Evolutionary conservation across 345 rosid genomes (phyloP), one percentile per base, ranked within the genome.

Genomic region (Ceriops decandra): DNA sequence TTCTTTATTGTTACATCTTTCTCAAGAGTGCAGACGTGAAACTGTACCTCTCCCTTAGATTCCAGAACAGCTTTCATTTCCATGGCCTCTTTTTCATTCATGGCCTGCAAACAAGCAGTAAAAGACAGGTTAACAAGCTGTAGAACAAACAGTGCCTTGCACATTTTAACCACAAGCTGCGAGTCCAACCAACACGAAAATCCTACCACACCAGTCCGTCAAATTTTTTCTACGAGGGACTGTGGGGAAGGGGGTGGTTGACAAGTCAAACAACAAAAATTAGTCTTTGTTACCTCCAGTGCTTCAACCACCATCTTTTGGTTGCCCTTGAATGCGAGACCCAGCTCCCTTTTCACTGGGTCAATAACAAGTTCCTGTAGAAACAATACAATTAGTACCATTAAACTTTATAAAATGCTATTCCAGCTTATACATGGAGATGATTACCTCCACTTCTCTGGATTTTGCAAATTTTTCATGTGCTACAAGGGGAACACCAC

Each of bases 41-140:
- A 91, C 24, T 89, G 90, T 68, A 76, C 83, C 79, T 89, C 98
- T 49, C 93, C 97, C 60, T 91, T 86, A 31, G 91, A 74, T 66
- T 91, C 97, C 74, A 93, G 63, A 33, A 80, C 22, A 35, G 88
- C 82, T 68, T 88, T 93, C 97, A 93, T 86, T 74, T 85, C 84
- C 82, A 93, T 57, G 58, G 98, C 97, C 83, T 93, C 98, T 76
- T 79, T 72, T 75, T 93, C 97, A 32, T 68, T 75, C 97, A 93
- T 89, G 27, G 89, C 95, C 98, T 93, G 59, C 6, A 24, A 73
- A 63, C 17, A 74, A 27, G 46, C 68, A 42, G 19, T 5, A 61
- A 26, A 42, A 4, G 49, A 15, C 17, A 11, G 16, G 49, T 42
- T 42, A 42, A 57, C 49, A 42, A 30, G 36, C 21, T 9, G 15